These are phyloP conservation scores for Allium sativum DNA, from an alignment of 106 monocot species.

Conservation along the genomic window DNA sequence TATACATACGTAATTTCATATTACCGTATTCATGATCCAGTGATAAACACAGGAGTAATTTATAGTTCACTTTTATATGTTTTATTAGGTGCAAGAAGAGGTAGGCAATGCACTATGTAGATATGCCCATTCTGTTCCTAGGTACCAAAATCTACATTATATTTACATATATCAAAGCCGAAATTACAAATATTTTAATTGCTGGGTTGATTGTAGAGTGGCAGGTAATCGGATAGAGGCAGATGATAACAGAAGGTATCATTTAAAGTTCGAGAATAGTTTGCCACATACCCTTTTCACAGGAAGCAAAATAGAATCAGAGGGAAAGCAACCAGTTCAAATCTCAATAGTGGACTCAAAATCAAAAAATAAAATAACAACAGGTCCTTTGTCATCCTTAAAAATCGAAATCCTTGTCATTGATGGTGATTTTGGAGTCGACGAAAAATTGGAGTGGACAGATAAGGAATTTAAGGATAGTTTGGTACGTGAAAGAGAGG, in stretches of 20 bases:
- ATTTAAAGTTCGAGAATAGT: conserved; percentile 40
- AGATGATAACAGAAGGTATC: conserved; percentile 25
- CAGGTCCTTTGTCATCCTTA: conserved; percentile 42
- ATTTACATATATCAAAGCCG: not conserved
- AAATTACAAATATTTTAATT: not conserved
- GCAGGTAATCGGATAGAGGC: conserved; percentile 30
- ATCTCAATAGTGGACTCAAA: conserved; percentile 34
- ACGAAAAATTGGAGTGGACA: conserved; percentile 49
- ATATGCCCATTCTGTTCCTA: conserved; percentile 13
- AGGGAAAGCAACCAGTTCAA: conserved; percentile 36
- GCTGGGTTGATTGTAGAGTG: conserved; percentile 13
- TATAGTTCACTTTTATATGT: not conserved
- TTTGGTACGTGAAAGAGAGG: conserved; percentile 72
- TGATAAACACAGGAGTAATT: not conserved
- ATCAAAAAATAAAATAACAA: conserved; percentile 24
- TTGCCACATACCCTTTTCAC: conserved; percentile 73
- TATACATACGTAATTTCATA: no score
- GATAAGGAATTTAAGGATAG: conserved; percentile 51
- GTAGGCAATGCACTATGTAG: conserved; percentile 39
- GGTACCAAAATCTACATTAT: conserved; percentile 11
- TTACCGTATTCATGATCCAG: not conserved
- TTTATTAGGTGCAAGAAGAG: conserved; percentile 55
- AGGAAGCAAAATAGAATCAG: conserved; percentile 61
- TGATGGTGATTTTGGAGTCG: conserved; percentile 72
- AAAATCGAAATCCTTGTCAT: conserved; percentile 72